Base-by-base conservation (phyloP, 768 basidiomycete species). In the Coprinellus micaceus region DNA sequence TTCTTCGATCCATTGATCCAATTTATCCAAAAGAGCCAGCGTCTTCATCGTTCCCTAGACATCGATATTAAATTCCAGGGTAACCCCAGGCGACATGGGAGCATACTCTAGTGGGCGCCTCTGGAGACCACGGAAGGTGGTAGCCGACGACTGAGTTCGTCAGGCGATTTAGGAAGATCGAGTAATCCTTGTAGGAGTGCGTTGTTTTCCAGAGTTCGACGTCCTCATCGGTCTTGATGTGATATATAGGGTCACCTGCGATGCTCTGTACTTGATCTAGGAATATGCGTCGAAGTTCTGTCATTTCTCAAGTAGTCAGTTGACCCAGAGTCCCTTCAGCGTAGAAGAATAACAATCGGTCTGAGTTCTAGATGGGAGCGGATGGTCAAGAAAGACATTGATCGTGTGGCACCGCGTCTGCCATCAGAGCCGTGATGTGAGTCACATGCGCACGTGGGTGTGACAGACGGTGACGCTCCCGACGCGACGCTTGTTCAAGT, bases 1-100 rank as follows among this genome's bases (percentile, higher is more conserved):
- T 25, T 87, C 84, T 36, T 89, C 83, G 24, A 94, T 84, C 91
- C 92, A 93, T 1, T 60, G 59, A 60, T 85, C 82, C 40, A 97
- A 70, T 11, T 76, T 74, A 57, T 88, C 81, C 17, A 99, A 72
- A 58, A 95, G 71, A 4, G 62, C 63, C 1, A 94, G 61, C 12
- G 80, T 69, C 46, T 67, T 64, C n/a, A 63, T 58, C 36, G 83
- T 76, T 11, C 80, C 74, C 86, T 88, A 58, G 22, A 22, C 37
- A 36, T 22, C 43, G 45, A 45, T 33, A 33, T 49, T 58, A 58
- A 55, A 49, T 47, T 58, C 48, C 13, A 41, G 44, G 46, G 17
- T 10, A 28, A 17, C 21, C 30, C 28, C 53, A 40, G 47, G 25
- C 15, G 33, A 46, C 44, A 37, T 21, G n/a, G 25, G 28, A 49